Conservation (phyloP, 2,329 filamentous ascomycete genomes). For the Fusarium sp. region DNA sequence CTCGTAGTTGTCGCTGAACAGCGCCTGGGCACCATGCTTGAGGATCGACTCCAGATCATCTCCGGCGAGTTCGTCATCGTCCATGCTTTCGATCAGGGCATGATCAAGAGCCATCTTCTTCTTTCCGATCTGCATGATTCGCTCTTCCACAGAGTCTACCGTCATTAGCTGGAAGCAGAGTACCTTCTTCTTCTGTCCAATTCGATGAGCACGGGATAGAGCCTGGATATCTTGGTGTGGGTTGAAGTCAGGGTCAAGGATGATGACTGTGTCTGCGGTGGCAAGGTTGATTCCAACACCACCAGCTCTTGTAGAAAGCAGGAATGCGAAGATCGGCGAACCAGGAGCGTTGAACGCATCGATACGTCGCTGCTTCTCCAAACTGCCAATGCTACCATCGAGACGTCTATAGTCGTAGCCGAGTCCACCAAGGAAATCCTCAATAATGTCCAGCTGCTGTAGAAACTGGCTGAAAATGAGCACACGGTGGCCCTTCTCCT, state of each 20-base stretch:
- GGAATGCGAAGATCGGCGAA: conserved; percentile 87
- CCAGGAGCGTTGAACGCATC: conserved; percentile 90
- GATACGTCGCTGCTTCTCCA: conserved; percentile 94
- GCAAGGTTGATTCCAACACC: conserved; percentile 98
- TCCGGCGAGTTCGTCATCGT: conserved; percentile 80
- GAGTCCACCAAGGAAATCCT: conserved; percentile 87
- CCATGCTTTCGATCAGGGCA: conserved; percentile 92
- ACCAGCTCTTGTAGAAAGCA: conserved; percentile 92
- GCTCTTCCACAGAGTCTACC: conserved; percentile 88
- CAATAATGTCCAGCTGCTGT: conserved; percentile 85
- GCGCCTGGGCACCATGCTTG: conserved; percentile 84
- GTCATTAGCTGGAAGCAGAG: conserved; percentile 96
- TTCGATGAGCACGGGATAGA: conserved; percentile 91
- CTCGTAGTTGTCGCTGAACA: conserved; percentile 81
- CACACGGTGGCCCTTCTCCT: conserved; percentile 87
- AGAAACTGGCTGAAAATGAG: conserved; percentile 97
- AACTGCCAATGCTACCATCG: conserved; percentile 82
- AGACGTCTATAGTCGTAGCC: conserved; percentile 80
- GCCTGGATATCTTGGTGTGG: conserved; percentile 98
- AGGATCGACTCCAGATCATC: conserved; percentile 89
- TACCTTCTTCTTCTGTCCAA: conserved; percentile 96
- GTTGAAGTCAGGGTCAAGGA: conserved; percentile 96
- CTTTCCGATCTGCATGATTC: conserved; percentile 94
- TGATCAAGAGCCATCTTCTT: conserved; percentile 98
- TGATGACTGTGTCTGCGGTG: conserved; percentile 97